Evolutionary conservation across 2,329 filamentous ascomycete genomes (phyloP), one percentile per base, ranked within the genome.

Genomic region (Penicillium sp.): DNA sequence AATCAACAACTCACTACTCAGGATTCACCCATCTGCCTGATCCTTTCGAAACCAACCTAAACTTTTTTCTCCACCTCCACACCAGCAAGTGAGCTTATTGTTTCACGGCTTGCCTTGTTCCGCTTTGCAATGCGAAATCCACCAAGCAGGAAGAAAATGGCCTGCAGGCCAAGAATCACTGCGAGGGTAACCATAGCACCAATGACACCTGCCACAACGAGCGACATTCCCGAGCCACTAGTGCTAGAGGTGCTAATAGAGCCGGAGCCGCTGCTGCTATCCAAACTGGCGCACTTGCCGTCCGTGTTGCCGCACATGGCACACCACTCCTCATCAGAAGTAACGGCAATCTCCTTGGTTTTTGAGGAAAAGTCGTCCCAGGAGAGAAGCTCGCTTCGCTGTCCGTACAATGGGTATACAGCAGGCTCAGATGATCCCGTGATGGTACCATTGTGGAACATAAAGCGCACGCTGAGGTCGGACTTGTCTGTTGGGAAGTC

Each of bases 181-280:
- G 78, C 85, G 37, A 89, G 69, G 1, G 86, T 88, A 17, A 88
- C 85, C 79, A 88, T 82, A 0, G 86, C 86, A 35, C 86, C 86
- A 67, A 95, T 91, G 5, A 93, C 90, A 49, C 91, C 90, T 0
- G 89, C 90, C n/a, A 92, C 85, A 6, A 84, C 81, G 36, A 80
- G 84, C 48, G 87, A 88, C 28, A 95, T 78, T 9, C 82, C 70
- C 19, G 66, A 69, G 17, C 61, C 65, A 38, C 50, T 48, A 8
- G 57, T 48, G 25, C 56, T 56, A 26, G 65, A 59, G 12, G 49
- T 40, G 44, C 52, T 47, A 9, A 57, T 50, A 5, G 73, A 64
- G 8, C 63, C 59, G 1, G 67, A 67, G 12, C 62, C 59, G 17
- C 69, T 68, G 37, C 63, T 67, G 19, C 61, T 60, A 17, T 44